Evolutionary conservation across 176 grass and related monocot genomes (phyloP), one percentile per base, ranked within the genome.

Genomic region (Poa annua): DNA sequence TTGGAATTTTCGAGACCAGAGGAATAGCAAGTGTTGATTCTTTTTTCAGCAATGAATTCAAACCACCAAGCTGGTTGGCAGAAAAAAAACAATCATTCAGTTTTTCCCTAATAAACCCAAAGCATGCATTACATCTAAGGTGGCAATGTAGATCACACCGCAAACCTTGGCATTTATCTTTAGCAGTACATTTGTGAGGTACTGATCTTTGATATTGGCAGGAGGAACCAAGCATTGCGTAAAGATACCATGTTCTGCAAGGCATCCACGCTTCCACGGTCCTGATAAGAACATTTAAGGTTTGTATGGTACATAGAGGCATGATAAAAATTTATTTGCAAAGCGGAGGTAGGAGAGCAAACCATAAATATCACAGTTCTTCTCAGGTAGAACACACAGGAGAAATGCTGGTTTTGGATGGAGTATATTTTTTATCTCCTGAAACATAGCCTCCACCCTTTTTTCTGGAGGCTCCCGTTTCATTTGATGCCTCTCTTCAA

Each of bases 151-250:
- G 8, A 54, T 70, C 19, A 26, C 1, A 6, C 1, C 14, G 12
- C 69, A 72, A 48, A 97, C 91, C 91, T 97, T 93, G 1, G 88
- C 94, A 88, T 91, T 97, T 45, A 97, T 93, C 81, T 93, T 97
- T 4, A 97, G 68, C 9, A 96, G 39, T 10, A 86, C 57, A 82
- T 93, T 96, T 0, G 94, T 93, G 4, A 93, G 32, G 63, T 93
- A 96, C n/a, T 91, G 90, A 38, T 92, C 86, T 57, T 92, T 87
- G 11, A 87, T 48, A 44, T 74, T 91, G 1, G 17, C 62, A 17
- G 84, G 88, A 1, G 81, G 70, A 73, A 49, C 88, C 49, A 96
- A 77, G 38, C 93, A 96, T 82, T 96, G 90, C 2, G 94, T 91
- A n/a, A 86, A 49, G 70, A 93, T 88, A 41, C 94, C 88, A 35